Base-by-base conservation (phyloP, 352 stramenopile species). In the Globisporangium uncinulatum region DNA sequence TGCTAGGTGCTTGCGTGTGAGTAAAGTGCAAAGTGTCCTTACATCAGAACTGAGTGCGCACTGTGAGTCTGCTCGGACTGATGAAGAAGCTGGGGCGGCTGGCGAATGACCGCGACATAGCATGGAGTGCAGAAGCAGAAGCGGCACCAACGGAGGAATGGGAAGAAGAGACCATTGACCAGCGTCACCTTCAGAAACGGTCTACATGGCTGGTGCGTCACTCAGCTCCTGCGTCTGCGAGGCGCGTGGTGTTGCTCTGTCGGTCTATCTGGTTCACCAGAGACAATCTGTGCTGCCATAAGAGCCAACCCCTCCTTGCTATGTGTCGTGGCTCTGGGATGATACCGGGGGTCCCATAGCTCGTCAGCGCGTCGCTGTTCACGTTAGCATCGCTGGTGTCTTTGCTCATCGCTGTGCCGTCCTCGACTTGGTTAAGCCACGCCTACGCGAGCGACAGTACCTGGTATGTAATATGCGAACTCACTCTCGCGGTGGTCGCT, bases 11-110 rank as follows among this genome's bases (percentile, higher is more conserved):
- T 47, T n/a, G 4, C 8, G 1, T 48, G 4, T 21, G 10, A 37
- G 9, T 9, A 9, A 9, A 9, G 32, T 37, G 32, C 9, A 9
- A 37, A 37, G 31, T 39, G 20, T 39, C 57, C 50, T 69, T 45
- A 62, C 58, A 59, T 15, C 11, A 9, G 47, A 19, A 1, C 4
- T 15, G n/a, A 46, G n/a, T 6, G 48, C 62, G 42, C 45, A 90
- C 77, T 84, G 50, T 72, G 19, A 72, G 71, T 43, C 61, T 86
- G 43, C 61, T 90, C 67, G 73, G 75, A 10, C 50, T 87, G 41
- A 69, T 74, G 54, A 64, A 72, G 49, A 66, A 73, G 54, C 56
- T 84, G 36, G 82, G 65, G 37, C 63, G 41, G 19, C 31, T 67
- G 36, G 47, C 57, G 24, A 50, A 43, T 3, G 41, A 62, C 13